These are phyloP conservation scores for Xenoacremonium recifei DNA, from an alignment of 2,329 filamentous ascomycete genomes.

Conservation along the genomic window DNA sequence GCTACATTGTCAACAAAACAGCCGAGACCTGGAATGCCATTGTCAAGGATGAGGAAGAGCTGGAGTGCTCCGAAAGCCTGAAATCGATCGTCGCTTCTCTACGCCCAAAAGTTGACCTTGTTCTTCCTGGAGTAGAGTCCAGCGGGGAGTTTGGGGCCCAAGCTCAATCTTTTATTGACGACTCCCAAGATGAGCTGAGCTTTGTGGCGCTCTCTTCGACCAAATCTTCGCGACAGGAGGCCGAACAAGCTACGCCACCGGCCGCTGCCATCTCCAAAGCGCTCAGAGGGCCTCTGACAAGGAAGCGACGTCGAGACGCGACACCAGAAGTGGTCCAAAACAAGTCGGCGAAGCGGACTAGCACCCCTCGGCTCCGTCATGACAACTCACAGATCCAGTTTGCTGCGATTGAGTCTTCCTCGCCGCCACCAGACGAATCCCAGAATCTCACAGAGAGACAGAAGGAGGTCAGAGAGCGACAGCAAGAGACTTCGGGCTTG, in stretches of 20 bases:
- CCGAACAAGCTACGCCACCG: constrained; percentile 12
- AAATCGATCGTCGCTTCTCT: constrained; percentile 61
- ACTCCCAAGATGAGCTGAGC: constrained; percentile 48
- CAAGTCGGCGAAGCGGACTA: constrained; percentile 25
- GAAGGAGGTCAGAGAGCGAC: constrained; percentile 72
- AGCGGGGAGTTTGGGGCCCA: constrained; percentile 39
- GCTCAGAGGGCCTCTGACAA: constrained; percentile 20
- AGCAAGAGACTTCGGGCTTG: constrained; percentile 63
- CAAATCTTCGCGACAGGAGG: constrained; percentile 27
- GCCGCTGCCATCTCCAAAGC: constrained; percentile 13
- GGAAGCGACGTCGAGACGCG: constrained; percentile 28
- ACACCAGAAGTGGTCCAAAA: constrained; percentile 23
- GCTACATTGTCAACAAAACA: constrained; percentile 49
- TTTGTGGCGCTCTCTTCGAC: constrained; percentile 30
- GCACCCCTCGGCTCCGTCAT: constrained; percentile 62
- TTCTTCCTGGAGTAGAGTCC: constrained; percentile 42
- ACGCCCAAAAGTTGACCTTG: constrained; percentile 49
- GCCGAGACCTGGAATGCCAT: constrained; percentile 65
- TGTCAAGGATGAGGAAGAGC: constrained; percentile 57
- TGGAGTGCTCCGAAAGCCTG: constrained; percentile 66
- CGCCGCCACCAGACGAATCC: constrained; percentile 55
- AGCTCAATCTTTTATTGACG: constrained; percentile 43
- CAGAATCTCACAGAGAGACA: constrained; percentile 78
- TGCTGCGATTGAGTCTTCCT: constrained; percentile 62
- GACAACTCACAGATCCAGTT: constrained; percentile 83